Evolutionary conservation across 352 stramenopile species (phyloP), one percentile per base, ranked within the genome.

Genomic region (Aphanomyces invadans): DNA sequence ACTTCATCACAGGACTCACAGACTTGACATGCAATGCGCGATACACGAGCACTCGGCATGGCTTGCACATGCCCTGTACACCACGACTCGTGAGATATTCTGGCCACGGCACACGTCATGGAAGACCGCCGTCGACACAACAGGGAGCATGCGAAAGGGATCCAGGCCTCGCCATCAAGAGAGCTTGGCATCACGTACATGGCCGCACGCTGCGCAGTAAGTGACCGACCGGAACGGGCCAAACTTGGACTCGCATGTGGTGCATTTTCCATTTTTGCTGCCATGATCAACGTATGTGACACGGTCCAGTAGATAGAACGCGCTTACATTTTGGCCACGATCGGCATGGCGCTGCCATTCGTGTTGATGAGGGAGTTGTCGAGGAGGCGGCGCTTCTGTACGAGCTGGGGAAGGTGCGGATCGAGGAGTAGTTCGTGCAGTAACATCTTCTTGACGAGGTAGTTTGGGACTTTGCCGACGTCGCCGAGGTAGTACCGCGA

Each of bases 381-480:
- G 0, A 67, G 38, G 3, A 67, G 36, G 9, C 60, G 29, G 28
- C 46, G 52, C 53, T 67, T 48, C 45, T 67, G 60, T 1, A 67
- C 19, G 19, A 55, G 32, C 19, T 54, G 25, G 26, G 60, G 33
- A 9, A 55, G n/a, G 21, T 54, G 17, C 26, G 52, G 17, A 11
- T 29, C 32, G 12, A 67, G 28, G 49, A 55, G 38, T 9, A 48
- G 52, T 0, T 52, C 25, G 19, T 25, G n/a, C 4, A 51, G 33
- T 12, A 45, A 12, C 4, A n/a, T 19, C 36, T 63, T 63, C 12
- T 63, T 48, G 32, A 17, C 21, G 55, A 63, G 33, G 29, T 21
- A 63, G 31, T 3, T 29, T 0, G 55, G 55, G 9, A 63, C 26
- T n/a, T 31, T 51, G 32, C 55, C 55, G 0, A 57, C 5, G 17